These are phyloP conservation scores for Trichophyton simii DNA, from an alignment of 2,329 filamentous ascomycete species.

Conservation along the genomic window DNA sequence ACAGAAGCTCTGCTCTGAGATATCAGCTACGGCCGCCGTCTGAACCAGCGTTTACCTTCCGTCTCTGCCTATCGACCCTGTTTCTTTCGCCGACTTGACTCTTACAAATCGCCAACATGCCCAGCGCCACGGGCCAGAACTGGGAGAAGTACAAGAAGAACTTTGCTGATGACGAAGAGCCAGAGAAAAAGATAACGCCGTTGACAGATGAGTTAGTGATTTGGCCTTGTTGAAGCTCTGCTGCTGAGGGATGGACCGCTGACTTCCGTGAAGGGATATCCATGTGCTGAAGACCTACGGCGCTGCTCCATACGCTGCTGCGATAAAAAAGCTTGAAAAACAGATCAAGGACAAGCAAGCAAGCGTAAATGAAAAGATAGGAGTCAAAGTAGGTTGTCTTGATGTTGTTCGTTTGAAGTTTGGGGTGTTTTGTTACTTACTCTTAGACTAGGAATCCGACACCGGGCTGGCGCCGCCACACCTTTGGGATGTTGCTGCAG, in stretches of 20 bases:
- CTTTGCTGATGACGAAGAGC: conserved; percentile 89
- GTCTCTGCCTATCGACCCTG: neutral
- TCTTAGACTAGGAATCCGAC: conserved; percentile 69
- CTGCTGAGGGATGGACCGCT: conserved; percentile 10
- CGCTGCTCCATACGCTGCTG: conserved; percentile 83
- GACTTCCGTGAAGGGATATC: conserved; percentile 61
- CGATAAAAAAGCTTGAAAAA: conserved; percentile 94
- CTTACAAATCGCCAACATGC: conserved; percentile 46
- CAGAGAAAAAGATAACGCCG: conserved; percentile 99
- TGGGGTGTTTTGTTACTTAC: conserved; percentile 7
- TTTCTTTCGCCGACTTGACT: neutral
- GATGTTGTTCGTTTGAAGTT: neutral
- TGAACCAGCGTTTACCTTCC: neutral
- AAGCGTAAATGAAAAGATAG: conserved; percentile 98
- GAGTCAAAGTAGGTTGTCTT: conserved; percentile 32
- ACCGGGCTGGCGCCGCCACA: conserved; percentile 95
- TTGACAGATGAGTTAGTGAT: conserved; percentile 78
- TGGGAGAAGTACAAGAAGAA: conserved; percentile 99
- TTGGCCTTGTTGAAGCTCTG: neutral
- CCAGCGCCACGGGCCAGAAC: conserved; percentile 81
- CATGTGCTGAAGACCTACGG: conserved; percentile 99
- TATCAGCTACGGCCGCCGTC: neutral
- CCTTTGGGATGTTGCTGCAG: conserved; percentile 95
- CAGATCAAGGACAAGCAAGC: conserved; percentile 99
- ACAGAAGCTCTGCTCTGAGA: neutral